Evolutionary conservation across 2,329 filamentous ascomycete species (phyloP), one percentile per base, ranked within the genome.

Genomic region (Fusarium sp.): DNA sequence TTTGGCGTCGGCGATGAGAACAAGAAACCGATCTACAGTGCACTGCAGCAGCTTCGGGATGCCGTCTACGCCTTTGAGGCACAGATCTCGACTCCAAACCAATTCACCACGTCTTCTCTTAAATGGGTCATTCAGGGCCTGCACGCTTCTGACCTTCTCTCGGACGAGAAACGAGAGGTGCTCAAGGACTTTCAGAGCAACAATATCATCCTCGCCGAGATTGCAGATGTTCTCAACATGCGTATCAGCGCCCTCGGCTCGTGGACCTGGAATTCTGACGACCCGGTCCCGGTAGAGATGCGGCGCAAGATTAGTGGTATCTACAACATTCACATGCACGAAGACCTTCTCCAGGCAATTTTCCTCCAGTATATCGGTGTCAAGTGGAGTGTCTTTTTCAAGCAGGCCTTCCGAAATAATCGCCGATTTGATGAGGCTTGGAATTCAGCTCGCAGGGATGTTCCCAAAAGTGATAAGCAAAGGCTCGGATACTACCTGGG

Each of bases 211-310:
- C 68, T 87, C 11, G 76, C 75, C 2, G 86, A 88, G 73, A 81
- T 88, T 13, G 82, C 83, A 1, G 85, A 88, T 59, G 85, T 87
- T 2, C 79, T 88, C 52, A 87, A 87, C 65, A 86, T 87, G 81
- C 80, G 85, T 13, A 78, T 87, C 7, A 75, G 81, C 3, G 78
- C 80, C 0, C 72, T 88, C 2, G 76, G 80, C 4, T 77, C 77
- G 4, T 88, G 86, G 85, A 77, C 80, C 0, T 88, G 86, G 86
- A 76, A 64, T 31, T 62, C 74, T 0, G 81, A 81, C 1, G 70
- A 77, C 0, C 78, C 79, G 4, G 79, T 87, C 1, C 73, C 75
- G 0, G 73, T 86, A 0, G 77, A 84, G 66, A 81, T 84, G 73
- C 80, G 81, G 13, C 81, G 84, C n/a, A 83, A 85, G 60, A 81